Evolutionary conservation across 805 yeast species (phyloP), one percentile per base, ranked within the genome.

Genomic region (Cyberlindnera galapagoensis): DNA sequence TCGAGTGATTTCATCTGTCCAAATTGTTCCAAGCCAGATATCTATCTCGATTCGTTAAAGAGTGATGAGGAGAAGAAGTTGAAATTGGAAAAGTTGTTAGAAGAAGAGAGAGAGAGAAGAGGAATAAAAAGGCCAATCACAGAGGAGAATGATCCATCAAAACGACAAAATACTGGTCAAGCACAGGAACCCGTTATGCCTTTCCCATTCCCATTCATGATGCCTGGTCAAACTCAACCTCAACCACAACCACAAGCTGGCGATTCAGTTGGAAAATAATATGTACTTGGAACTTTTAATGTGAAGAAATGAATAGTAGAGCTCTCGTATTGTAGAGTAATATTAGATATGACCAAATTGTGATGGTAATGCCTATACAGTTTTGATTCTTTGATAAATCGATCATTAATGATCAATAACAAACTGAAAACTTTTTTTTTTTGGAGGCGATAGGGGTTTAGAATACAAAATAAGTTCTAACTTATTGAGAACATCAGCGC

Each of bases 1-100:
- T 94, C 84, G 18, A 71, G 76, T 35, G 97, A 90, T 51, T 90
- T 90, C 60, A 76, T 73, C 23, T 90, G 98, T 59, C 97, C 98
- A 5, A 78, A 76, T 42, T 90, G 98, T 62, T 74, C 70, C 3
- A 69, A 67, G 12, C 75, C 72, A 16, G 96, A 87, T 36, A 67
- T 84, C 1, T 76, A 76, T 39, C 64, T 90, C 30, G 98, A 90
- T 56, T 70, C 78, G 12, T 62, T 90, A 28, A 63, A 65, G 5
- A 64, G 67, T 2, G 87, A 85, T 50, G 63, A 65, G 28, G 83
- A 71, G n/a, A 62, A 75, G 51, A 71, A 71, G 34, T 55, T 59
- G 20, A 67, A 72, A 34, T 69, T 88, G 13, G 59, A 69, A 19
- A 63, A 65, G 21, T 83, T 66, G 37, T 40, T 74, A 6, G 63